Percentiles rank a stretch among this genome's conserved stretches.
Evolutionary conservation across 2,329 filamentous ascomycete species (phyloP).

Genomic region (Chrysosporium keratinophilum): DNA sequence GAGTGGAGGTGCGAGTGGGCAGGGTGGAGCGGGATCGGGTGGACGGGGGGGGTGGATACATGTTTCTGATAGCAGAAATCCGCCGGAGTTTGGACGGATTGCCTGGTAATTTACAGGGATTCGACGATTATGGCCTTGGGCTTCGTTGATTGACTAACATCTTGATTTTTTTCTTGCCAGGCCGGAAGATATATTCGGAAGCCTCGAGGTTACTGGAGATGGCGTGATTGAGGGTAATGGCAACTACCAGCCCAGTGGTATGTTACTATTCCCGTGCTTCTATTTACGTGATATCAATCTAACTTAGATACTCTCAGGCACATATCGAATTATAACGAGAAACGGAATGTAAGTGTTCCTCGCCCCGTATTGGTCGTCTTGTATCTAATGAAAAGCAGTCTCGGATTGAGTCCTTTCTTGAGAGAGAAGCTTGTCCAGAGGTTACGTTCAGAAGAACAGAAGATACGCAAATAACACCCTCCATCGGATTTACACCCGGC

Average conservation of each 20-base stretch:
- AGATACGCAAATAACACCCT: neutral
- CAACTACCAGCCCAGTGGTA: conserved; percentile 50
- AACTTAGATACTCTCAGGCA: conserved; percentile 28
- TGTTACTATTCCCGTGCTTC: conserved; percentile 6
- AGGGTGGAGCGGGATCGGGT: conserved; percentile 48
- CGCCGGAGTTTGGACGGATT: conserved; percentile 54
- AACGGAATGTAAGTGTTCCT: conserved; percentile 45
- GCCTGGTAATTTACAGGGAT: conserved; percentile 43
- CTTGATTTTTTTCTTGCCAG: conserved; percentile 18
- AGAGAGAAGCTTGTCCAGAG: conserved; percentile 41
- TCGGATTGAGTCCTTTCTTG: conserved; percentile 41
- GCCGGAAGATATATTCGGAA: conserved; percentile 57
- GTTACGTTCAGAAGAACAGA: conserved; percentile 28
- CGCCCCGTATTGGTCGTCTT: neutral
- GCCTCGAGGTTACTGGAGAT: conserved; percentile 49
- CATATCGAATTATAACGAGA: conserved; percentile 51
- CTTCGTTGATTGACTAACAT: neutral
- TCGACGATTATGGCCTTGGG: too few species aligned
- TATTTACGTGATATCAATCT: neutral
- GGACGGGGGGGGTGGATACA: conserved; percentile 54
- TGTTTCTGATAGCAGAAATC: conserved; percentile 49
- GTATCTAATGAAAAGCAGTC: conserved; percentile 22
- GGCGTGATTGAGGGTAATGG: conserved; percentile 49
- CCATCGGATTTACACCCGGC: neutral
- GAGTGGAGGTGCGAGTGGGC: conserved; percentile 44